Evolutionary conservation across 2,329 filamentous ascomycete genomes (phyloP).

Genomic region (Plenodomus lindquistii): DNA sequence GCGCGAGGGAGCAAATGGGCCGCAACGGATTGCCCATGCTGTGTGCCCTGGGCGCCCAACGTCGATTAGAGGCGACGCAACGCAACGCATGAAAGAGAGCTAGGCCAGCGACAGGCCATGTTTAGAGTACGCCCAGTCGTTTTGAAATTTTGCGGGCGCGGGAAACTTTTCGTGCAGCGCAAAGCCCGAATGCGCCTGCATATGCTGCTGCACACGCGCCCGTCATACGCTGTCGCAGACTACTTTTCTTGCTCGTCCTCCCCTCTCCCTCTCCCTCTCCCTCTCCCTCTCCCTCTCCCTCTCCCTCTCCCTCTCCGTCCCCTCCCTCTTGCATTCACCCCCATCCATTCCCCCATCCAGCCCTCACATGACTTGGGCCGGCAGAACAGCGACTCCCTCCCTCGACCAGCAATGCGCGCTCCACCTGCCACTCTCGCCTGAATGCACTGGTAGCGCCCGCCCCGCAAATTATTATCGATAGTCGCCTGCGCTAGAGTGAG

Average conservation of each 20-base stretch:
- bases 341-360: too few relatives aligned
- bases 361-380: slow-evolving; percentile 14
- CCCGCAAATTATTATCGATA: slow-evolving; percentile 24
- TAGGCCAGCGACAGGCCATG: slow-evolving; percentile 10
- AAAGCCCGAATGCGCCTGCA: slow-evolving; percentile 28
- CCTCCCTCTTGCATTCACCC: slow-evolving; percentile 1
- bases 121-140: slow-evolving; percentile 25
- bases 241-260: slow-evolving; percentile 13
- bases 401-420: slow-evolving; percentile 14
- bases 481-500: slow-evolving; percentile 22
- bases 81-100: slow-evolving; percentile 25
- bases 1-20: not conserved
- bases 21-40: not conserved
- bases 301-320: slow-evolving; percentile 1
- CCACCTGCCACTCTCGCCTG: slow-evolving; percentile 21
- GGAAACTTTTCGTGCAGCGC: slow-evolving; percentile 16
- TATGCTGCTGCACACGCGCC: slow-evolving; percentile 13
- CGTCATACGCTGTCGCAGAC: slow-evolving; percentile 18
- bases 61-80: slow-evolving; percentile 11
- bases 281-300: slow-evolving; percentile 4
- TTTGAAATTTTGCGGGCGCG: slow-evolving; percentile 32
- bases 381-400: slow-evolving; percentile 7
- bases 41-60: slow-evolving; percentile 27
- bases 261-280: slow-evolving; percentile 5
- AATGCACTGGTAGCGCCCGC: slow-evolving; percentile 17